Evolutionary conservation across 1,139 yeast species (phyloP), one percentile per base, ranked within the genome.

Genomic region (Zygosaccharomyces sapae): DNA sequence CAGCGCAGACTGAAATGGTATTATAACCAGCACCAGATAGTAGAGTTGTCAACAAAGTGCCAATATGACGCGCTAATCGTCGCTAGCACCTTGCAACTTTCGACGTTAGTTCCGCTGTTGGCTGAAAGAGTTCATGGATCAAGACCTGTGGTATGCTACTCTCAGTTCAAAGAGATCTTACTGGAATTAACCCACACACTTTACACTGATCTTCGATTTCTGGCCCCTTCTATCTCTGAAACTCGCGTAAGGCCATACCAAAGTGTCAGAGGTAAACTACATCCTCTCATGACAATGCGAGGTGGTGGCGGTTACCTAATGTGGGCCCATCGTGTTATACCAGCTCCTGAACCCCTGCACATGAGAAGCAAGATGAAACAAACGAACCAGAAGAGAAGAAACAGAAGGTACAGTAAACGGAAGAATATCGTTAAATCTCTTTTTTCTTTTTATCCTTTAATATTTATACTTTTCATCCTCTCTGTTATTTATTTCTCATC

Each of bases 241-340:
- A 79, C 95, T 0, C 74, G 88, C 51, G 95, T 86, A 6, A 79
- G 97, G 53, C 84, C 83, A 43, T 88, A 85, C 63, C 99, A 92
- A 68, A 89, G 97, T 3, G 79, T 92, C 25, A 89, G 95, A 9
- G 98, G 98, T 5, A 81, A 95, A 63, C 74, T 92, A 65, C 98
- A 94, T 66, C 99, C 99, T 0, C 67, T 83, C 50, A 94, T 92
- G 99, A 86, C 97, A 0, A 83, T 84, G 76, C 77, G 88, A 61
- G 90, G 96, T 2, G 92, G 83, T 48, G 97, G 97, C 44, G 99
- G 99, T 0, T 92, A 81, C 63, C 66, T 92, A 1, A 71, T 89
- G 55, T 78, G 83, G 74, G 95, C 94, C 5, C 79, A 87, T 10
- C 73, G 86, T 45, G 97, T 92, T 0, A 70, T 82, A 45, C 97